These are phyloP conservation scores for Podaxis carcinomalis DNA, from an alignment of 768 basidiomycete genomes.

Conservation along the genomic window DNA sequence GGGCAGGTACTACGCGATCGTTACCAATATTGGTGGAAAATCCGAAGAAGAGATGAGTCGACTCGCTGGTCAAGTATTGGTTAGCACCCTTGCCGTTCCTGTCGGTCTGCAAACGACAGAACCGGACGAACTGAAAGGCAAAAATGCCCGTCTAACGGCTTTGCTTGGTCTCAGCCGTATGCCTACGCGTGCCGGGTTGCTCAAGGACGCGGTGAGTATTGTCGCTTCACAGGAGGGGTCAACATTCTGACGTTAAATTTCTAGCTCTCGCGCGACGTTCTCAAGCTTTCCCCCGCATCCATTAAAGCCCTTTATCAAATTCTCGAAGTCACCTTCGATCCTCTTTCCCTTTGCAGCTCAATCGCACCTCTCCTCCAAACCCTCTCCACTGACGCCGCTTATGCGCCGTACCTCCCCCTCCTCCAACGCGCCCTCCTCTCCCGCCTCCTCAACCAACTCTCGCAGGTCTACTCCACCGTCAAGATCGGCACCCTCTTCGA, in stretches of 20 bases:
- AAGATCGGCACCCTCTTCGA: conserved; percentile 72
- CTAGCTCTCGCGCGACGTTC: conserved; percentile 77
- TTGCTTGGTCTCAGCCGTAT: conserved; percentile 79
- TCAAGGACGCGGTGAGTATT: conserved; percentile 78
- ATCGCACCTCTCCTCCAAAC: conserved; percentile 74
- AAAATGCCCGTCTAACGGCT: conserved; percentile 75
- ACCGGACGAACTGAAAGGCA: conserved; percentile 49
- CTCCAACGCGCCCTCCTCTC: conserved; percentile 90
- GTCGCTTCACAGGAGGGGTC: background rate
- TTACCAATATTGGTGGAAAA: conserved; percentile 69
- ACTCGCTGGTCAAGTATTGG: conserved; percentile 86
- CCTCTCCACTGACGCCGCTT: conserved; percentile 53
- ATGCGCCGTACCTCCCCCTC: conserved; percentile 82
- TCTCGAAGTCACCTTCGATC: conserved; percentile 92
- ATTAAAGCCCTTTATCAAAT: conserved; percentile 82
- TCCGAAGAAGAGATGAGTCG: conserved; percentile 74
- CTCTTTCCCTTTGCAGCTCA: conserved; percentile 74
- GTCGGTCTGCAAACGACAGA: conserved; percentile 56
- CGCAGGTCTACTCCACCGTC: conserved; percentile 89
- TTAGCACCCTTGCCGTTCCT: conserved; percentile 91
- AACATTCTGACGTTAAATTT: conserved; percentile 1
- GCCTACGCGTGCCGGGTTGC: conserved; percentile 82
- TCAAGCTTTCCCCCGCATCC: conserved; percentile 69
- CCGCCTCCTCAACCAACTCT: conserved; percentile 84
- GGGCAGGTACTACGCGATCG: conserved; percentile 77